Percentiles rank a stretch among this genome's conserved stretches.
These are phyloP conservation scores for Wallemia ichthyophaga DNA, from an alignment of 1,284 basidiomycete genomes.

Conservation along the genomic window DNA sequence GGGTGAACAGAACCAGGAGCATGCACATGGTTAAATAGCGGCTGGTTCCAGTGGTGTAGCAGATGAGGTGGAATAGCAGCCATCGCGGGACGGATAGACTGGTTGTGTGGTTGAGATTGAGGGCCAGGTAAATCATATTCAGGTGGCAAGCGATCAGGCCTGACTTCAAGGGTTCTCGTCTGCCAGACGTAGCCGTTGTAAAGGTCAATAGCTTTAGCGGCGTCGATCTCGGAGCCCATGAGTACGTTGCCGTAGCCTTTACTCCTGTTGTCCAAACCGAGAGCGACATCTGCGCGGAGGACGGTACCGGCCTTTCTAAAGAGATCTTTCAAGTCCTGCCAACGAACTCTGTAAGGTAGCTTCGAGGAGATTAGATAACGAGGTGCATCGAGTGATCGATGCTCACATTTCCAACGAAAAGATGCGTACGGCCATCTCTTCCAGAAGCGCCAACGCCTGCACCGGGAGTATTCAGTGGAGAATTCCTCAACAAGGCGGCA, in stretches of 20 bases:
- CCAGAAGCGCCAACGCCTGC: conserved; percentile 17
- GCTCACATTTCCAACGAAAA: conserved; percentile 69
- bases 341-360: conserved; percentile 46
- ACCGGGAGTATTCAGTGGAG: conserved; percentile 4
- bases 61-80: neutral
- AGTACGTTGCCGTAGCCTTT: conserved; percentile 80
- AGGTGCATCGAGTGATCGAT: neutral
- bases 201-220: conserved; percentile 57
- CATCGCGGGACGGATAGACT: neutral
- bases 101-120: neutral
- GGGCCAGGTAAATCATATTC: conserved; percentile 19
- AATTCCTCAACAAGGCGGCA: neutral
- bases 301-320: conserved; percentile 86
- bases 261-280: conserved; percentile 70
- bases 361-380: neutral
- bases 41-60: neutral
- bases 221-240: conserved; percentile 68
- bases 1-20: neutral
- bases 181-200: conserved; percentile 82
- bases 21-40: neutral
- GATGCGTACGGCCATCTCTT: conserved; percentile 47
- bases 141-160: conserved; percentile 41
- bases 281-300: conserved; percentile 67
- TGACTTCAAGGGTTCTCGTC: conserved; percentile 58
- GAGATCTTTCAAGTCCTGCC: conserved; percentile 94